Base-by-base conservation (phyloP, 768 basidiomycete species). In the Leccinum sublutescens region DNA sequence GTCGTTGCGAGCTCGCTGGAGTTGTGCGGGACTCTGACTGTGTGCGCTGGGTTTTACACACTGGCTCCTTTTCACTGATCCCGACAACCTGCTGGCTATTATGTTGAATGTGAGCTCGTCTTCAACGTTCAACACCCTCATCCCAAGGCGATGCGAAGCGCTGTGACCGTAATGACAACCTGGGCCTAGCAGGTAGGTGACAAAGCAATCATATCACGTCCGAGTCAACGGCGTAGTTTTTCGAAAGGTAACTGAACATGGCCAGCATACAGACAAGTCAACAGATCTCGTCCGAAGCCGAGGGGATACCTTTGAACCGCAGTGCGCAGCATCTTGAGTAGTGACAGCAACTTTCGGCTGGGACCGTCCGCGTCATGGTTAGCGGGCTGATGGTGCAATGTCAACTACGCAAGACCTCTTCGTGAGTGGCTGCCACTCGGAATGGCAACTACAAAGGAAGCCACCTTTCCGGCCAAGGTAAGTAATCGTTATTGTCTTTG, bases 401-500 rank as follows among this genome's bases (percentile, higher is more conserved):
- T 23, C 23, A 50, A 43, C 34, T 31, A 43, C 47, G 45, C 56
- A 38, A 50, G 51, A 33, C 40, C 45, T 51, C 54, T 55, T 61
- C 40, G 9, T n/a, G 27, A 51, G 54, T 9, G 51, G 27, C 61
- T 43, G 43, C 52, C 48, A 27, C 62, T 59, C 50, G 12, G 55
- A 56, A 62, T 59, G 58, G 61, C 52, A 58, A 54, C 33, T 10
- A 57, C 58, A 61, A 61, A 62, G 55, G 47, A 58, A 14, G 25
- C 43, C 64, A 58, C 49, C 60, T 52, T 51, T 61, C 55, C 55
- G 15, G 43, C 57, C 70, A 64, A 67, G 57, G 67, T 65, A 17
- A 59, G 67, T 15, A 15, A 52, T 62, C 33, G 14, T 11, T 55
- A 69, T 64, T 69, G 67, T 67, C 36, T 17, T 50, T 52, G 25